Evolutionary conservation across 495 filamentous ascomycete species (phyloP).

Genomic region (Penicillium steckii): DNA sequence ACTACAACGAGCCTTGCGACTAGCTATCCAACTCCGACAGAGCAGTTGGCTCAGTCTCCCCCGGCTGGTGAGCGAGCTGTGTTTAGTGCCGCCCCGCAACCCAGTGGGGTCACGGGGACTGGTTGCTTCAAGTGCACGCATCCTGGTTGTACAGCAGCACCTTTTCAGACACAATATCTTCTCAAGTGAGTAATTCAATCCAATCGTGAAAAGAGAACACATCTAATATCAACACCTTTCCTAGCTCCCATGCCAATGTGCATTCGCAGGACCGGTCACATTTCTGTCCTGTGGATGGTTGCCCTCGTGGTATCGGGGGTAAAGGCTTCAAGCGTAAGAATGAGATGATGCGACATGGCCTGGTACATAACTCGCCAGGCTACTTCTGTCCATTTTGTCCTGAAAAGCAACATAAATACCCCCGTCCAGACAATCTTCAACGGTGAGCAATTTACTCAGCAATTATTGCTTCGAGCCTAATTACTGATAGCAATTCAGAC

Average conservation of each 20-base stretch:
- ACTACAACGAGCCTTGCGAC: constrained; percentile 36
- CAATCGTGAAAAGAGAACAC: background rate
- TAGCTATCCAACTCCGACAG: constrained; percentile 44
- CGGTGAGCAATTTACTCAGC: constrained; percentile 54
- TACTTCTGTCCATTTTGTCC: constrained; percentile 98
- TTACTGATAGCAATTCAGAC: constrained; percentile 46
- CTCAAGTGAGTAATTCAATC: constrained; percentile 59
- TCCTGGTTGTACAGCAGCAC: constrained; percentile 73
- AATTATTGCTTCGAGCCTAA: constrained; percentile 1
- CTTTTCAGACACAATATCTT: constrained; percentile 91
- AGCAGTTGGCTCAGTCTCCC: constrained; percentile 22
- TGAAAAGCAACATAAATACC: constrained; percentile 94
- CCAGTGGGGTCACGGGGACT: constrained; percentile 23
- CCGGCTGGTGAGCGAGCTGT: constrained; percentile 23
- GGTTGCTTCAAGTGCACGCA: constrained; percentile 61
- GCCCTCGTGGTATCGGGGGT: constrained; percentile 75
- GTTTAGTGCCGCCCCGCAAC: constrained; percentile 19
- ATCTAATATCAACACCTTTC: background rate
- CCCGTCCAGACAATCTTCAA: constrained; percentile 95
- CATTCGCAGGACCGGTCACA: constrained; percentile 89
- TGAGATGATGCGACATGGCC: constrained; percentile 96
- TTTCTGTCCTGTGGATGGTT: constrained; percentile 82
- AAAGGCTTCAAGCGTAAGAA: constrained; percentile 99
- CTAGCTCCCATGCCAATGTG: constrained; percentile 95
- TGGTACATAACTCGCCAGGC: constrained; percentile 93